A percentile compares a stretch with the other conserved stretches of the same genome.
Evolutionary conservation across 2,329 filamentous ascomycete genomes (phyloP).

Genomic region (Coniochaeta ligniaria): DNA sequence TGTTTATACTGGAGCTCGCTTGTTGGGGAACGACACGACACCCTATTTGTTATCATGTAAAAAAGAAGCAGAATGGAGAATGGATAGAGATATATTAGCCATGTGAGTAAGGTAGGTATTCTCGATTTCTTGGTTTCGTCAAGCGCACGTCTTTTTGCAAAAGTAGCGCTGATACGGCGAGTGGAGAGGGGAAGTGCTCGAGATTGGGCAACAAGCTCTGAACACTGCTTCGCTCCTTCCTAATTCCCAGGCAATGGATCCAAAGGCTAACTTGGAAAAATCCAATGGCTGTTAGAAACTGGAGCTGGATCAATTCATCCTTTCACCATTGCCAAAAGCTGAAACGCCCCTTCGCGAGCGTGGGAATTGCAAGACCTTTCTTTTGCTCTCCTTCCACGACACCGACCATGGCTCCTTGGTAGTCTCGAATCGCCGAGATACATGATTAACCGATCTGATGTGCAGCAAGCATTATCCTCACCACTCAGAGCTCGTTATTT

Average conservation of each 20-base stretch:
- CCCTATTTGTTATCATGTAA: neutral
- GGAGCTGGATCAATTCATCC: conserved; percentile 19
- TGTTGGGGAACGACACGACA: neutral
- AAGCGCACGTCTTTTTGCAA: neutral
- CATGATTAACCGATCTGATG: conserved; percentile 20
- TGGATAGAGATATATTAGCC: neutral
- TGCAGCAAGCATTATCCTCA: conserved; percentile 10
- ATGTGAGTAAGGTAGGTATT: neutral
- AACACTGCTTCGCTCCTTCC: conserved; percentile 5
- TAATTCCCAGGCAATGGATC: conserved; percentile 3
- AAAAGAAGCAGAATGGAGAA: neutral
- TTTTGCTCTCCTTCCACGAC: conserved; percentile 14
- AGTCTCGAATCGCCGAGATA: conserved; percentile 5
- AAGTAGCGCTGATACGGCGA: neutral
- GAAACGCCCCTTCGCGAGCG: conserved; percentile 19
- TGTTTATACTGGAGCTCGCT: neutral
- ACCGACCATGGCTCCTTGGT: conserved; percentile 6
- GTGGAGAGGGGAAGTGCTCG: conserved; percentile 2
- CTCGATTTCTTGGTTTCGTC: neutral
- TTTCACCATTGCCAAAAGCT: conserved; percentile 21
- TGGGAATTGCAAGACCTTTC: conserved; percentile 8
- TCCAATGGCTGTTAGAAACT: conserved; percentile 12
- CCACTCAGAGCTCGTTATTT: neutral
- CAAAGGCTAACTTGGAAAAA: conserved; percentile 20
- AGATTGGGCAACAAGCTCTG: conserved; percentile 7